Evolutionary conservation across 495 filamentous ascomycete species (phyloP), one percentile per base, ranked within the genome.

Genomic region (Aspergillus funiculosus): DNA sequence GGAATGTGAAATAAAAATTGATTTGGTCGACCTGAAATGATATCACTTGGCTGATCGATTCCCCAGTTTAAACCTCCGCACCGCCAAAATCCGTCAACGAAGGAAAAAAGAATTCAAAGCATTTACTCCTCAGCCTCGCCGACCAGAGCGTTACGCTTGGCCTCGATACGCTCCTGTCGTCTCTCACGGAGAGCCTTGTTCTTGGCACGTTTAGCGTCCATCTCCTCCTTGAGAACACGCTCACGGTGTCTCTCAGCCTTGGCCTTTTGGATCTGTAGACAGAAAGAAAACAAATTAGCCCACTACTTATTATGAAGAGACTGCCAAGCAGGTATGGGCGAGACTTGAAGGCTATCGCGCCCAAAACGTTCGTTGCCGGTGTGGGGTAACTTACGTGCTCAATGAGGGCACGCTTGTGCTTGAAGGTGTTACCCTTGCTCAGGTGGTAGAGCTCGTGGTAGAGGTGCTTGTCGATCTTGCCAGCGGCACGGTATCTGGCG

Each of bases 361-460:
- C 2, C 27, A n/a, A 41, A 6, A 1, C 6, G 2, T 14, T 28
- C 10, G 11, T 43, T 3, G 15, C 8, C 10, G 17, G 21, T n/a
- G 13, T 20, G 11, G 34, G 18, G 46, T 17, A 47, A 89, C 92
- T 66, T 87, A 98, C 92, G 78, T 98, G 92, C 78, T 99, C 92
- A 68, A 99, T 88, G 58, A 99, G 83, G 54, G 87, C 92, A 66
- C 92, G 85, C 88, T 95, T 99, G 85, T 99, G 92, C 89, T 99
- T 99, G 85, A 99, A 99, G 69, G 92, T 91, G 83, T 99, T 99
- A 94, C 92, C 92, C 89, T 99, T 99, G 83, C 84, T 86, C 61
- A 94, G 76, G 72, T 95, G 90, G 80, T 99, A 99, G 54, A 99
- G 89, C 78, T 95, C 87, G 80, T 99, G 92, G 82, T 99, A 99